Evolutionary conservation across 1,139 yeast species (phyloP).

Genomic region (Suhomyces panamericanus): DNA sequence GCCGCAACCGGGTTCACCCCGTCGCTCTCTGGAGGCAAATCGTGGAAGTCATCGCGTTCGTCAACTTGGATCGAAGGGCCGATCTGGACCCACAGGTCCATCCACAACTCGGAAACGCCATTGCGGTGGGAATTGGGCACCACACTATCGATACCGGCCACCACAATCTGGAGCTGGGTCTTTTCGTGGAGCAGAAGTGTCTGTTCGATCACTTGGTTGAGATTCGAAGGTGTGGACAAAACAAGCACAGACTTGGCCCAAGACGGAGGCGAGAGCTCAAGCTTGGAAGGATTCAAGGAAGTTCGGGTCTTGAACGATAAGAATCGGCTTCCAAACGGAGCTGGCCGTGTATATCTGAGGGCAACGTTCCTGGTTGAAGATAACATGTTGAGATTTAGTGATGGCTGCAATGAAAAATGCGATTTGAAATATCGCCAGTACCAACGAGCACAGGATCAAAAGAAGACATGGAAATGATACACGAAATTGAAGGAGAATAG

Average conservation of each 20-base stretch:
- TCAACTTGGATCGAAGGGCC: slow-evolving; percentile 23
- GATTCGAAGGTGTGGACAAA: slow-evolving; percentile 46
- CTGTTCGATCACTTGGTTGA: slow-evolving; percentile 35
- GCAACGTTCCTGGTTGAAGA: neutral
- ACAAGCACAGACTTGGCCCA: slow-evolving; percentile 19
- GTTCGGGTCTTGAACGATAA: slow-evolving; percentile 10
- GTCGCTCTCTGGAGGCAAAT: slow-evolving; percentile 30
- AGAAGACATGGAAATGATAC: too few species aligned
- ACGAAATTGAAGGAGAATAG: too few species aligned
- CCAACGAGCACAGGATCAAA: too few species aligned
- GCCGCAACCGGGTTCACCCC: slow-evolving; percentile 37
- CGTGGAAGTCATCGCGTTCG: slow-evolving; percentile 26
- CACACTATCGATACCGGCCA: slow-evolving; percentile 52
- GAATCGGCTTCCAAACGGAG: neutral
- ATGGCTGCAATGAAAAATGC: slow-evolving; percentile 2
- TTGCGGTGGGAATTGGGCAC: slow-evolving; percentile 37
- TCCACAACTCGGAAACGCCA: slow-evolving; percentile 53
- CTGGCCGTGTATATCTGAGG: neutral
- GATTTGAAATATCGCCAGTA: too few species aligned
- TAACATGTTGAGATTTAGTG: neutral
- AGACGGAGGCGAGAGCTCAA: slow-evolving; percentile 10
- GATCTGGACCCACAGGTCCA: slow-evolving; percentile 31
- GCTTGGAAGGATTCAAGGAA: slow-evolving; percentile 13
- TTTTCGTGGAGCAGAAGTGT: slow-evolving; percentile 33
- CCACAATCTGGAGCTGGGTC: slow-evolving; percentile 40